Evolutionary conservation across 805 yeast species (phyloP).

Genomic region (Cyberlindnera petersonii): DNA sequence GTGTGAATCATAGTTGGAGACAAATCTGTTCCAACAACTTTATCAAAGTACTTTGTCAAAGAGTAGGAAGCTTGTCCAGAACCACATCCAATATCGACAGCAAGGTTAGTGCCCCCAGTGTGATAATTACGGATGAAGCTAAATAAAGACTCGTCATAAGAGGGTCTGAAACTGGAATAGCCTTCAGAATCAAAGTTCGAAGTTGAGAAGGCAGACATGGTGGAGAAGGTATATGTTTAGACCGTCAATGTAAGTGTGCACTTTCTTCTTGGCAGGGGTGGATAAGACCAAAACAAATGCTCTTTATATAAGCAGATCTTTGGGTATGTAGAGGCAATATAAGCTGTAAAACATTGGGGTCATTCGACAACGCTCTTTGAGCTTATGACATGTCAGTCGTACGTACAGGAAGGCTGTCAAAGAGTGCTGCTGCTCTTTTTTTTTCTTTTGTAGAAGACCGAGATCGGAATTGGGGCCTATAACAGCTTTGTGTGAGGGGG

Average conservation of each 20-base stretch:
- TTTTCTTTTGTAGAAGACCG: neutral
- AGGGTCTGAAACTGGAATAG: constrained; percentile 62
- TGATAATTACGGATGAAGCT: constrained; percentile 40
- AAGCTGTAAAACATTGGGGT: too few relatives aligned
- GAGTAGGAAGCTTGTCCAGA: constrained; percentile 70
- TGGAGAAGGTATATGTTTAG: too few relatives aligned
- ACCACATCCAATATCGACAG: constrained; percentile 77
- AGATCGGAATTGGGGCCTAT: neutral
- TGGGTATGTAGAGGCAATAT: too few relatives aligned
- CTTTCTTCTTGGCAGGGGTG: too few relatives aligned
- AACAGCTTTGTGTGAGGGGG: neutral
- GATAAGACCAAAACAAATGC: too few relatives aligned
- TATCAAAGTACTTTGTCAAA: constrained; percentile 39
- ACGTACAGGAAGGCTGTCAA: too few relatives aligned
- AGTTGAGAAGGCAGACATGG: constrained; percentile 64
- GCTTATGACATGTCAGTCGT: too few relatives aligned
- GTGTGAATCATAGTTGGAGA: constrained; percentile 52
- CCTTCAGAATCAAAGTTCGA: constrained; percentile 44
- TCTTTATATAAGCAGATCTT: too few relatives aligned
- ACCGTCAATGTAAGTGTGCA: too few relatives aligned
- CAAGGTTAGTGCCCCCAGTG: constrained; percentile 33
- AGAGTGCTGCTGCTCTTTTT: neutral
- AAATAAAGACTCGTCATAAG: constrained; percentile 54
- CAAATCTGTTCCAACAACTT: constrained; percentile 60
- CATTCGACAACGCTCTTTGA: too few relatives aligned